A percentile compares a stretch with the other conserved stretches of the same genome.
phyloP scores from a whole-genome alignment of 1,284 basidiomycete genomes.

The Cutaneotrichosporon curvatum region DNA sequence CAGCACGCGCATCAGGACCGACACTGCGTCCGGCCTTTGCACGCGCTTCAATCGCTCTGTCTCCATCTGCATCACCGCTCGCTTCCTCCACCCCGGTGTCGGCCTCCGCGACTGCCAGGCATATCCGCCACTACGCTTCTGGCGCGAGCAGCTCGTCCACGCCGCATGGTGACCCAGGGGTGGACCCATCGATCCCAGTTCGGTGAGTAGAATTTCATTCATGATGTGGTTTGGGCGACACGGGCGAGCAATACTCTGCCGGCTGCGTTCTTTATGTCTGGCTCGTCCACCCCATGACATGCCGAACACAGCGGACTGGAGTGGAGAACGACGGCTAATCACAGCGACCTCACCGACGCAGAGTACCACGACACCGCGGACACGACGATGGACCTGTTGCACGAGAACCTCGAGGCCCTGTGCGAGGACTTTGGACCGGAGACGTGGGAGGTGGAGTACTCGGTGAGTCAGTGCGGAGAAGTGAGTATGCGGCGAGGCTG shows the following conservation, averaged over 20 bases:
- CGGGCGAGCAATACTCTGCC: too few species aligned
- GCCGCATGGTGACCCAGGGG: constrained; percentile 13
- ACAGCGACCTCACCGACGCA: constrained; percentile 16
- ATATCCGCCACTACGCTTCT: too few species aligned
- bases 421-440: constrained; percentile 57
- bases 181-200: constrained; percentile 13
- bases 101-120: too few species aligned
- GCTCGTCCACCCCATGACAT: too few species aligned
- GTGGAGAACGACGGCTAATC: neutral
- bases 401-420: constrained; percentile 70
- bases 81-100: too few species aligned
- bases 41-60: too few species aligned
- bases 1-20: constrained; percentile 28
- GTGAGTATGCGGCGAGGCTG: neutral
- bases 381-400: constrained; percentile 68
- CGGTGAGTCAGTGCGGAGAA: constrained; percentile 61
- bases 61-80: too few species aligned
- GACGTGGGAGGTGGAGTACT: constrained; percentile 84
- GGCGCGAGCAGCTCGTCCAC: constrained; percentile 21
- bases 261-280: too few species aligned
- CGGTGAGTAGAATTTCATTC: too few species aligned
- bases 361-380: constrained; percentile 75
- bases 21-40: too few species aligned
- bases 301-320: too few species aligned
- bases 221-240: too few species aligned